Percentiles rank a stretch among this genome's conserved stretches.
Conservation (phyloP, 2,329 filamentous ascomycete genomes). For the Penicillium griseofulvum region DNA sequence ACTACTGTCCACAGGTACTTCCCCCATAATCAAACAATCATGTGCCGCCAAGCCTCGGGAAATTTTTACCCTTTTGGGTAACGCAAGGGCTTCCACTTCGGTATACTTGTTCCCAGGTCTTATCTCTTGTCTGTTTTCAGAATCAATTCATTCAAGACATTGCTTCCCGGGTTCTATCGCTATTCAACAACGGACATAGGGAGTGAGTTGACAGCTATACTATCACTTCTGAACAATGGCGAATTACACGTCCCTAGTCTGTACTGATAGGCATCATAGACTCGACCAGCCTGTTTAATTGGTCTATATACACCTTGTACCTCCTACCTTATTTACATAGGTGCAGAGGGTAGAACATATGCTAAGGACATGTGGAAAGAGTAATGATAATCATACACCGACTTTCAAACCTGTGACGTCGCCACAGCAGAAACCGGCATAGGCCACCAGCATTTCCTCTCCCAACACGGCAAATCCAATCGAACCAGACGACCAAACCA, state of each 20-base stretch:
- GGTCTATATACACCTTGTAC: background rate
- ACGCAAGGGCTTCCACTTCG: conserved; percentile 23
- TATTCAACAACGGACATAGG: background rate
- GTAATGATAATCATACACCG: background rate
- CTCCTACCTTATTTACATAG: background rate
- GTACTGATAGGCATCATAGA: background rate
- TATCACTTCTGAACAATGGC: background rate
- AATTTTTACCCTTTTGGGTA: conserved; percentile 34
- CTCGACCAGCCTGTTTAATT: background rate
- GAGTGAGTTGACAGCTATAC: background rate
- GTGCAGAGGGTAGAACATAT: background rate
- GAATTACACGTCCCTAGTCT: background rate
- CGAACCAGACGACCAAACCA: conserved; percentile 13
- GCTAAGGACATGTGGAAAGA: background rate
- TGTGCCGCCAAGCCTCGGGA: conserved; percentile 22
- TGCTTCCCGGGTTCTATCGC: background rate
- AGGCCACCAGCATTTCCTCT: conserved; percentile 16
- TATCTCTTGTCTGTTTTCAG: conserved; percentile 7
- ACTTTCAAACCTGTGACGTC: conserved; percentile 3
- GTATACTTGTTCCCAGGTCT: conserved; percentile 22
- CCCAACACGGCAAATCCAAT: conserved; percentile 27
- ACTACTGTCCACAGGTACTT: background rate
- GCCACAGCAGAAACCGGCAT: background rate
- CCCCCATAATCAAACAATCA: background rate
- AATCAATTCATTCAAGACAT: background rate